A percentile compares a stretch with the other conserved stretches of the same genome.
Conservation (phyloP, 2,329 filamentous ascomycete genomes). For the Fusarium circinatum region DNA sequence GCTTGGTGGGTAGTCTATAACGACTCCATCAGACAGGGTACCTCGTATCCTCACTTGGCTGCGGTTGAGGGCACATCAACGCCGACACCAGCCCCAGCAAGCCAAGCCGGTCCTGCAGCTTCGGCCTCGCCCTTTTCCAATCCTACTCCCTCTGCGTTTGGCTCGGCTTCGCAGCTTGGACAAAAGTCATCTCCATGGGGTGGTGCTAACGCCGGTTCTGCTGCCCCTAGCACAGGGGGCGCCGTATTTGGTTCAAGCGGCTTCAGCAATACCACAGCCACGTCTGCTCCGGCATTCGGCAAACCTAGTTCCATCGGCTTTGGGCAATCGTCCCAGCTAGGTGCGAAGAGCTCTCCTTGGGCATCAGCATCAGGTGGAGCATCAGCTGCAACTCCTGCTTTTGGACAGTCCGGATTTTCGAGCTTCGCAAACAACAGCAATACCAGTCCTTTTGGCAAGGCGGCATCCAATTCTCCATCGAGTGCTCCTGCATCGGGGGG, state of each 20-base stretch:
- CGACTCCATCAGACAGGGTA: constrained; percentile 80
- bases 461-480: constrained; percentile 42
- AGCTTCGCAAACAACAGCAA: constrained; percentile 50
- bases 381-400: constrained; percentile 53
- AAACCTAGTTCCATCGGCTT: constrained; percentile 61
- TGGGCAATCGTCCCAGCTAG: constrained; percentile 62
- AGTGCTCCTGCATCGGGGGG: constrained; percentile 54
- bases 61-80: constrained; percentile 53
- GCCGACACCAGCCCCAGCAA: constrained; percentile 45
- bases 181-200: constrained; percentile 64
- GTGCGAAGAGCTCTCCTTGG: constrained; percentile 65
- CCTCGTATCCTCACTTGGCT: constrained; percentile 77
- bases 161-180: constrained; percentile 58
- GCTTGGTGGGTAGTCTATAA: constrained; percentile 94
- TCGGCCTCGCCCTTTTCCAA: constrained; percentile 48
- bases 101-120: constrained; percentile 43
- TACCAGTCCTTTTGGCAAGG: constrained; percentile 53
- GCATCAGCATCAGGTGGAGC: constrained; percentile 44
- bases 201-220: constrained; percentile 45
- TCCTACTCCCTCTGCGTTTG: constrained; percentile 53
- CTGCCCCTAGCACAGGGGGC: constrained; percentile 47
- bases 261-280: constrained; percentile 54
- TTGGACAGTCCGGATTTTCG: constrained; percentile 65
- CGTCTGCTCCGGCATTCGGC: constrained; percentile 59
- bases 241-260: constrained; percentile 57